Percentiles rank a stretch among this genome's conserved stretches.
These are phyloP conservation scores for Mimosa pudica DNA, from an alignment of 306 rosid species.

Conservation along the genomic window DNA sequence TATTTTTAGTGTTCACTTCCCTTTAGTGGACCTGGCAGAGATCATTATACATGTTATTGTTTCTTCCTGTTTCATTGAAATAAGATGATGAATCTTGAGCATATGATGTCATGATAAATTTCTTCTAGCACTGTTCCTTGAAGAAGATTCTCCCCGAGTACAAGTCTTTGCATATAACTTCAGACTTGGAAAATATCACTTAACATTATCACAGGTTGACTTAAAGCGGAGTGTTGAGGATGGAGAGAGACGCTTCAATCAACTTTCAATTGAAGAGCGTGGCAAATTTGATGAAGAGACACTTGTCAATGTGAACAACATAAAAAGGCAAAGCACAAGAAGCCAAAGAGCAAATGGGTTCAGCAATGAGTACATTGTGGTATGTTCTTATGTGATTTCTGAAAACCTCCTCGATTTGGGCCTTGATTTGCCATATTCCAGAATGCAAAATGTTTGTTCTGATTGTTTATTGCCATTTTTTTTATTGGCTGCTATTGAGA, in stretches of 20 bases:
- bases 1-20: conserved; percentile 23
- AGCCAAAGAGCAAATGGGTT: conserved; percentile 81
- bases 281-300: conserved; percentile 99
- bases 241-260: conserved; percentile 92
- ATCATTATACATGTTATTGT: background rate
- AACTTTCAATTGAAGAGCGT: conserved; percentile 97
- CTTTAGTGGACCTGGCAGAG: background rate
- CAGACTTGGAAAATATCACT: conserved; percentile 18
- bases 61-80: background rate
- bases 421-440: conserved; percentile 18
- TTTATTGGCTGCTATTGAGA: conserved; percentile 3
- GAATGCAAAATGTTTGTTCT: conserved; percentile 23
- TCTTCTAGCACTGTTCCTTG: background rate
- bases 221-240: conserved; percentile 79
- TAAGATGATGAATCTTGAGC: background rate
- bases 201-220: conserved; percentile 62
- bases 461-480: conserved; percentile 11
- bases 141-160: background rate
- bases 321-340: conserved; percentile 77
- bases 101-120: background rate
- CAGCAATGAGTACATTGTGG: conserved; percentile 98
- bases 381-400: conserved; percentile 37
- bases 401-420: conserved; percentile 14
- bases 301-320: conserved; percentile 84
- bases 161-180: background rate